Evolutionary conservation across 768 basidiomycete species (phyloP), one percentile per base, ranked within the genome.

Genomic region (Crassisporium funariophilum): DNA sequence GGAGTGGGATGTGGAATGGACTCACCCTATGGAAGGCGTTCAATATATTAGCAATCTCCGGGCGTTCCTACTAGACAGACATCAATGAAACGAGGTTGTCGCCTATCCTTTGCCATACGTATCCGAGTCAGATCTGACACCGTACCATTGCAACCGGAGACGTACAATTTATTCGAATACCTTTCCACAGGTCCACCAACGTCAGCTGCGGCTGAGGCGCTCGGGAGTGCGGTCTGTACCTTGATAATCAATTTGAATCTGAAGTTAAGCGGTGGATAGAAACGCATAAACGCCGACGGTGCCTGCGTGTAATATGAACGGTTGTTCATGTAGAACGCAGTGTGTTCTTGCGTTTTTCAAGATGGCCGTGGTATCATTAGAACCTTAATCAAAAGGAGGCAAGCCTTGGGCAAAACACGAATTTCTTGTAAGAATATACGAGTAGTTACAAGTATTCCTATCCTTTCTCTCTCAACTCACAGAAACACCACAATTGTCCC

Each of bases 301-400:
- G 33, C 86, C 86, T 2, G 86, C 87, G 61, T 98, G 98, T 50
- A 98, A 70, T 70, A 98, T 98, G 77, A 86, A 98, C 4, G 82
- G 73, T 78, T 82, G 63, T 67, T 81, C 10, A 82, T 88, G 63
- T 91, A 85, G 13, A 98, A 56, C 15, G 78, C 64, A 55, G 93
- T 78, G 15, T 71, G 74, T 29, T 77, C 63, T 92, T 84, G 27
- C 91, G 81, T 36, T 81, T 76, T 50, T 76, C 68, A 23, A 99
- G 41, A 97, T 63, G 11, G 78, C 73, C 25, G 75, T 70, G 44
- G 76, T 82, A 62, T 94, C 79, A 38, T 91, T 62, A 10, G 63
- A 61, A 5, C 65, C 47, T 80, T 75, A n/a, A 78, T 74, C 19
- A 86, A 82, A 53, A 88, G 61, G 41, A 95, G 65, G 54, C 79